A percentile compares a stretch with the other conserved stretches of the same genome.
phyloP scores from a whole-genome alignment of 78 protist genomes.

The Blattamonas nauphoetae region DNA sequence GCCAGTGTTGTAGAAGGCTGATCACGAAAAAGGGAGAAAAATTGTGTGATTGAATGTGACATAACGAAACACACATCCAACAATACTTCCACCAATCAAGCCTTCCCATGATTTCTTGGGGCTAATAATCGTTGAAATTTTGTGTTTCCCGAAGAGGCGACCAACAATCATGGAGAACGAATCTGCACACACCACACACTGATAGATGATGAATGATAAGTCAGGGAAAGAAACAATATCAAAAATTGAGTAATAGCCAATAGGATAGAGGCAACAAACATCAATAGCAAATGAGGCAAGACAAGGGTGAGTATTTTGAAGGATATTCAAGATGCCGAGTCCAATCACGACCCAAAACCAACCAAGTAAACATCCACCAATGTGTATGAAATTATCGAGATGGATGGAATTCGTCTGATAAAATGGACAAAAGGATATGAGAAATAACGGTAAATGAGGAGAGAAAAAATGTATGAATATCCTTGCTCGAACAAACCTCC shows the following conservation, averaged over 20 bases:
- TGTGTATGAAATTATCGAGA: not conserved
- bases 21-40: no score
- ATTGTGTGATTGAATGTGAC: no score
- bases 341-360: not conserved
- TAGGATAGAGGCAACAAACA: no score
- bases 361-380: not conserved
- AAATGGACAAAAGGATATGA: not conserved
- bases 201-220: not conserved
- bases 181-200: not conserved
- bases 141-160: not conserved
- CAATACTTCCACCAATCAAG: not conserved
- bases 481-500: not conserved
- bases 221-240: not conserved
- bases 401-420: not conserved
- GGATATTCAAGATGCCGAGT: not conserved
- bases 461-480: not conserved
- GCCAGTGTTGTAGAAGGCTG: no score
- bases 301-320: not conserved
- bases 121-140: not conserved
- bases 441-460: not conserved
- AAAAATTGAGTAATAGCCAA: no score
- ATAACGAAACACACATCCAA: not conserved
- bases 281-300: not conserved
- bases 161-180: not conserved
- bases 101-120: not conserved